Conservation (phyloP, 1,284 basidiomycete species). For the Cutaneotrichosporon dermatis region DNA sequence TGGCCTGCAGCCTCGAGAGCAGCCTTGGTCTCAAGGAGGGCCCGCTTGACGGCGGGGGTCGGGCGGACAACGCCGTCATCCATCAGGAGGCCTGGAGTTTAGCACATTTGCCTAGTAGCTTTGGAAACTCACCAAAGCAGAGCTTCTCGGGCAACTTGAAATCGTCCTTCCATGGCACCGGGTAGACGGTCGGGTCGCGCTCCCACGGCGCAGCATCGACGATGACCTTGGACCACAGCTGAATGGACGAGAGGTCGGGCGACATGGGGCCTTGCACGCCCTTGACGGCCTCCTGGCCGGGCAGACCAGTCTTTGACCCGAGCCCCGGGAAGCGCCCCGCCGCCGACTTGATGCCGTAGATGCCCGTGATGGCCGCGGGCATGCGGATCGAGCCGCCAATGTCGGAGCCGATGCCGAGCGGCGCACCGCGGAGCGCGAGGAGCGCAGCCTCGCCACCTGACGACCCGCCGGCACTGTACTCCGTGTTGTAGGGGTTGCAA, state of each 20-base stretch:
- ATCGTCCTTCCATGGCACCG: slow-evolving; percentile 59
- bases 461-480: slow-evolving; percentile 40
- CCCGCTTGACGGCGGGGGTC: slow-evolving; percentile 65
- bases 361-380: slow-evolving; percentile 15
- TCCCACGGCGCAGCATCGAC: slow-evolving; percentile 58
- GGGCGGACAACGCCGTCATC: slow-evolving; percentile 59
- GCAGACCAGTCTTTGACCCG: slow-evolving; percentile 57
- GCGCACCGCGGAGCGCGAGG: slow-evolving; percentile 39
- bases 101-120: neutral
- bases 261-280: slow-evolving; percentile 67
- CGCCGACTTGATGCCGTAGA: slow-evolving; percentile 17
- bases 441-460: slow-evolving; percentile 49
- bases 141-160: slow-evolving; percentile 60
- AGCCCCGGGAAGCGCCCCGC: slow-evolving; percentile 14
- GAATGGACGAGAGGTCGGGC: slow-evolving; percentile 56
- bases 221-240: slow-evolving; percentile 56
- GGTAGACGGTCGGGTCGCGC: slow-evolving; percentile 58
- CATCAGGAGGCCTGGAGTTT: slow-evolving; percentile 51
- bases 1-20: slow-evolving; percentile 63
- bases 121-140: slow-evolving; percentile 12
- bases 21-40: slow-evolving; percentile 56
- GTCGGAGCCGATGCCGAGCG: slow-evolving; percentile 48
- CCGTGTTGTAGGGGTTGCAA: slow-evolving; percentile 45
- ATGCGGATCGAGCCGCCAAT: slow-evolving; percentile 58
- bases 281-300: slow-evolving; percentile 63